A percentile compares a stretch with the other conserved stretches of the same genome.
phyloP scores from a whole-genome alignment of 2,329 filamentous ascomycete species.

The Alternaria arborescens region DNA sequence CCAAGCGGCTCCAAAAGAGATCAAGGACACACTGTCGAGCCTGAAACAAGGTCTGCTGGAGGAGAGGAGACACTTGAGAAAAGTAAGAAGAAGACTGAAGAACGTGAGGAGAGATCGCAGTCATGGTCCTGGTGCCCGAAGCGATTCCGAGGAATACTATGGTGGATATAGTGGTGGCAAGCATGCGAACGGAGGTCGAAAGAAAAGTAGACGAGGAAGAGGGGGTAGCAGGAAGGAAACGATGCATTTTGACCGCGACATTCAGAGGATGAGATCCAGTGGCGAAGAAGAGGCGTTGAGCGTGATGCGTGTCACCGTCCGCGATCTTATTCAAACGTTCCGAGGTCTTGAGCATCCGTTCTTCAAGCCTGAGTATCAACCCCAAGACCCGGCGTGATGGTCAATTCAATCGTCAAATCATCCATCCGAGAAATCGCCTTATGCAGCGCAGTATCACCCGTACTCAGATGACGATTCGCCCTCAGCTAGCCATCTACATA shows the following conservation, averaged over 20 bases:
- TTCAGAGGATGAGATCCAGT: slow-evolving; percentile 29
- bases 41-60: slow-evolving; percentile 54
- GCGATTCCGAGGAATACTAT: slow-evolving; percentile 16
- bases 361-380: slow-evolving; percentile 43
- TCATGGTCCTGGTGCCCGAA: slow-evolving; percentile 18
- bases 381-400: slow-evolving; percentile 24
- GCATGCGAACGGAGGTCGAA: neutral
- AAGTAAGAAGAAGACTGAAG: slow-evolving; percentile 30
- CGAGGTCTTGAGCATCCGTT: slow-evolving; percentile 51
- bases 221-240: slow-evolving; percentile 9
- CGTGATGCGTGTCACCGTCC: slow-evolving; percentile 48
- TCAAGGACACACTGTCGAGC: slow-evolving; percentile 52
- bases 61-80: slow-evolving; percentile 49
- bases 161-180: slow-evolving; percentile 17
- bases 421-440: slow-evolving; percentile 14
- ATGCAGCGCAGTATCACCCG: slow-evolving; percentile 1
- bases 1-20: slow-evolving; percentile 48
- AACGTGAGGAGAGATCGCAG: slow-evolving; percentile 19
- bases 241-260: slow-evolving; percentile 33
- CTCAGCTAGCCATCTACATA: slow-evolving; percentile 14
- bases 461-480: slow-evolving; percentile 29
- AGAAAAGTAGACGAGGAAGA: slow-evolving; percentile 5
- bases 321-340: slow-evolving; percentile 50
- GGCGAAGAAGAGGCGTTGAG: slow-evolving; percentile 48
- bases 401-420: slow-evolving; percentile 11